These are phyloP conservation scores for Coniella lustricola DNA, from an alignment of 2,329 filamentous ascomycete genomes.

Conservation along the genomic window DNA sequence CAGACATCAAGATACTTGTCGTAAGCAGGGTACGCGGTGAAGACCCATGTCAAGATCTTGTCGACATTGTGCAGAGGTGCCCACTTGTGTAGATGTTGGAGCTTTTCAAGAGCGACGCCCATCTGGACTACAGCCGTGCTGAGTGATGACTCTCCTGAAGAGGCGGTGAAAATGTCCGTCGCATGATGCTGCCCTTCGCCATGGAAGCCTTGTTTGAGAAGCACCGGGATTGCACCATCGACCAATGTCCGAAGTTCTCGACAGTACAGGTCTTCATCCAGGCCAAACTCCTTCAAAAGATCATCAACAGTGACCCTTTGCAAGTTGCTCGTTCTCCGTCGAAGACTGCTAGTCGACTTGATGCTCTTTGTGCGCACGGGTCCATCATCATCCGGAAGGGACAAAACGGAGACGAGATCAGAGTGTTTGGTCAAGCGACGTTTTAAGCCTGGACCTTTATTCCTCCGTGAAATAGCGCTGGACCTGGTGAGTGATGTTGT, in stretches of 20 bases:
- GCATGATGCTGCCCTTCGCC: constrained; percentile 57
- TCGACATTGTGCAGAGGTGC: constrained; percentile 69
- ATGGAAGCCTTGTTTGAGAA: constrained; percentile 77
- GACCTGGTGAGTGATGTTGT: constrained; percentile 42
- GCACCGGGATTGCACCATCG: constrained; percentile 88
- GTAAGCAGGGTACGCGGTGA: constrained; percentile 71
- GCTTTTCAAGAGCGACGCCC: constrained; percentile 80
- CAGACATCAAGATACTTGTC: constrained; percentile 79
- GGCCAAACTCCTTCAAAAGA: constrained; percentile 69
- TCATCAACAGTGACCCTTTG: constrained; percentile 65
- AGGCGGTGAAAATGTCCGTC: constrained; percentile 60
- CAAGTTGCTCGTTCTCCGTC: constrained; percentile 61
- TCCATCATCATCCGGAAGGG: constrained; percentile 54
- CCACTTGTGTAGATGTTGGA: constrained; percentile 72
- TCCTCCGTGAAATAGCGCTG: constrained; percentile 37
- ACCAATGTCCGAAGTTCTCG: constrained; percentile 88
- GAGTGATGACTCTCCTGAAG: constrained; percentile 47
- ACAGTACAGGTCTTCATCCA: constrained; percentile 82
- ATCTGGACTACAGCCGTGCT: constrained; percentile 89
- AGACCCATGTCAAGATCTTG: constrained; percentile 72
- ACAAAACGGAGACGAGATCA: constrained; percentile 89
- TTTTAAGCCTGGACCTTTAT: constrained; percentile 49
- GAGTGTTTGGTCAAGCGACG: constrained; percentile 83
- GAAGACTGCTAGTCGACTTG: constrained; percentile 69
- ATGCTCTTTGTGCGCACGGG: constrained; percentile 61